Evolutionary conservation across 208 protist genomes (phyloP), one percentile per base, ranked within the genome.

Genomic region (Wallacemonas sp.): DNA sequence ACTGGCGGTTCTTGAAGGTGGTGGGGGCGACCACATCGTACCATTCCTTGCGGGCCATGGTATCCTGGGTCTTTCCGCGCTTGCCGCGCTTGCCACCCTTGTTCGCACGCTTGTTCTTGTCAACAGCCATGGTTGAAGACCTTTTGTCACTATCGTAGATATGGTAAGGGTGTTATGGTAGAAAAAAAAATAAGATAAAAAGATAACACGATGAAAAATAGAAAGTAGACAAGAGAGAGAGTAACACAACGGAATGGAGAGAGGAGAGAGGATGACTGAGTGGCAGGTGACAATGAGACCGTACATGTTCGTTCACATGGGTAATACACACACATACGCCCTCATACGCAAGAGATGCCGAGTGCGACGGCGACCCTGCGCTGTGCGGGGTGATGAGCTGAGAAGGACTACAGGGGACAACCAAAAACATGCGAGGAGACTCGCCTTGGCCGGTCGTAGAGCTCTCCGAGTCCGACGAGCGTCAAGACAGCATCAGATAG

Each of bases 1-100:
- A 89, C 63, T 95, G 77, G 65, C 97, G 93, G n/a, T 86, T 86
- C 59, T 78, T 80, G 93, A 99, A 99, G 66, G 94, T 90, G 39
- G 82, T 69, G 44, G 99, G 99, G 11, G 98, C 98, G 70, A 98
- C 97, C 46, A 99, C 88, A 66, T 99, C 91, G 80, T 99, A 99
- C 99, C 99, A 99, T 73, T 99, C 98, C 92, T 99, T 99, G 77
- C 93, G 91, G 42, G 42, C 42, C 42, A 49, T 49, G 67, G 98
- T 88, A 70, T 99, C 98, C 73, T 95, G 77, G 34, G 80, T 80
- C 82, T 97, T 97, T 8, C 88, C 79, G 80, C 90, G 93, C 73
- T 92, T 93, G 49, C 89, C 89, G 93, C 98, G 97, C 86, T 97
- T 98, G 73, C 93, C 91, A 61, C 95, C 94, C 91, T 98, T 98